phyloP scores from a whole-genome alignment of 768 basidiomycete genomes.

The Boletus patriciae region DNA sequence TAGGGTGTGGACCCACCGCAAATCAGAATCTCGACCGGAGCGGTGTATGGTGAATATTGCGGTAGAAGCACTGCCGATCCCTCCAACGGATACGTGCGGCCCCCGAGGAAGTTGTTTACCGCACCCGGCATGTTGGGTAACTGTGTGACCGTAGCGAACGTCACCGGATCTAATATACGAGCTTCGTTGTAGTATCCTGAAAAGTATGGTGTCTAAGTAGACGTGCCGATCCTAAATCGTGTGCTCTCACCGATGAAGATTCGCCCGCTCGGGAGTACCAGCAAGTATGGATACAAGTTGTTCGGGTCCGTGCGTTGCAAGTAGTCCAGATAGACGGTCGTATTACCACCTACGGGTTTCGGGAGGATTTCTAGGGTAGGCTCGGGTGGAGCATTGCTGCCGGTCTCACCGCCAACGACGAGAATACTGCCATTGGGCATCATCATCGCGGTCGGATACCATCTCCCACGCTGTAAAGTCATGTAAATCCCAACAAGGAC shows the following conservation, averaged over 20 bases:
- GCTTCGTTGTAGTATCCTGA: slow-evolving; percentile 84
- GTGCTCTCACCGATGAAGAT: slow-evolving; percentile 67
- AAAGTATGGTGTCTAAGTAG: neutral
- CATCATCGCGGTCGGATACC: slow-evolving; percentile 71
- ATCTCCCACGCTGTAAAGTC: slow-evolving; percentile 51
- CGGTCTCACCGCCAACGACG: slow-evolving; percentile 72
- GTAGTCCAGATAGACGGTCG: slow-evolving; percentile 61
- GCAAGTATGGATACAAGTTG: slow-evolving; percentile 77
- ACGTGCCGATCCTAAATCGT: neutral
- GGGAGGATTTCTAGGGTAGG: slow-evolving; percentile 75
- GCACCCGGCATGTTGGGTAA: slow-evolving; percentile 76
- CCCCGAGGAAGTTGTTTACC: slow-evolving; percentile 69
- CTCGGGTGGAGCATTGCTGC: slow-evolving; percentile 63
- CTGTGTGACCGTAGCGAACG: slow-evolving; percentile 41
- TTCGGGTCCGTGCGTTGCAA: slow-evolving; percentile 73
- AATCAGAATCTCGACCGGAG: slow-evolving; percentile 62
- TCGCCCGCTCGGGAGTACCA: slow-evolving; percentile 65
- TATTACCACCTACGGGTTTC: slow-evolving; percentile 61
- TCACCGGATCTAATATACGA: slow-evolving; percentile 65
- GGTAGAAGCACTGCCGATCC: slow-evolving; percentile 72
- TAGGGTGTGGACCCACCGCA: slow-evolving; percentile 75
- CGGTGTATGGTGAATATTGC: slow-evolving; percentile 69
- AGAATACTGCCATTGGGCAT: slow-evolving; percentile 73
- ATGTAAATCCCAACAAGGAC: neutral
- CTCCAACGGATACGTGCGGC: slow-evolving; percentile 77